Conservation (phyloP, 2,329 filamentous ascomycete genomes). For the Macrophomina pseudophaseolina region DNA sequence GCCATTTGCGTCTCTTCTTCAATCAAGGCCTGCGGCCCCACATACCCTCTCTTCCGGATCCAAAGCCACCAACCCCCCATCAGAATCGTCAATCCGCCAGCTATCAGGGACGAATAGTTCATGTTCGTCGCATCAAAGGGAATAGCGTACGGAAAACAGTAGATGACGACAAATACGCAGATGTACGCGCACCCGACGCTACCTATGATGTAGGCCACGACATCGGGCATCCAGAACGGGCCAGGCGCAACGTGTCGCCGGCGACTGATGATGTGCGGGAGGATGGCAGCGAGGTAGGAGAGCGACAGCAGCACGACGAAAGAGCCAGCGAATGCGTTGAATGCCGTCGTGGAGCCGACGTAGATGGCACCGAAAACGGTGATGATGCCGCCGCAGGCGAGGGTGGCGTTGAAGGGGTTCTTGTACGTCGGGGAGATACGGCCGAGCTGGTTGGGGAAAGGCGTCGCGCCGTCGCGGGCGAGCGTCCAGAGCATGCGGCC, state of each 20-base stretch:
- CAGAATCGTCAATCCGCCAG: slow-evolving; percentile 58
- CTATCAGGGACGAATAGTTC: slow-evolving; percentile 62
- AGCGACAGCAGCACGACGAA: slow-evolving; percentile 61
- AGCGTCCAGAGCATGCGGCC: slow-evolving; percentile 69
- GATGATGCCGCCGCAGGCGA: slow-evolving; percentile 56
- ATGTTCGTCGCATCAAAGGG: slow-evolving; percentile 54
- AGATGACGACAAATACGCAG: slow-evolving; percentile 65
- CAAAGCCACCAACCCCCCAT: slow-evolving; percentile 51
- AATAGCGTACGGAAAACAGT: slow-evolving; percentile 60
- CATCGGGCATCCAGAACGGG: slow-evolving; percentile 59
- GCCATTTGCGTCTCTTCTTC: background rate
- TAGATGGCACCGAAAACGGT: slow-evolving; percentile 68
- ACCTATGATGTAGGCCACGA: slow-evolving; percentile 31
- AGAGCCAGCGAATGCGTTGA: slow-evolving; percentile 68
- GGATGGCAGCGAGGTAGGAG: slow-evolving; percentile 68
- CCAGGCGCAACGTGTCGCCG: slow-evolving; percentile 58
- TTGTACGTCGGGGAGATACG: slow-evolving; percentile 53
- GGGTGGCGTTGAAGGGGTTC: slow-evolving; percentile 62
- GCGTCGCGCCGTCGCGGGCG: slow-evolving; percentile 62
- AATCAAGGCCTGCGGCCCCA: slow-evolving; percentile 16
- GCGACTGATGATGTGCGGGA: slow-evolving; percentile 52
- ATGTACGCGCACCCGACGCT: slow-evolving; percentile 65
- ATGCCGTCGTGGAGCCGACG: slow-evolving; percentile 69
- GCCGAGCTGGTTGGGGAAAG: slow-evolving; percentile 56
- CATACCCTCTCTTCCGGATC: slow-evolving; percentile 20